Conservation (phyloP, 345 rosid genomes). For the Melaleuca alternifolia region DNA sequence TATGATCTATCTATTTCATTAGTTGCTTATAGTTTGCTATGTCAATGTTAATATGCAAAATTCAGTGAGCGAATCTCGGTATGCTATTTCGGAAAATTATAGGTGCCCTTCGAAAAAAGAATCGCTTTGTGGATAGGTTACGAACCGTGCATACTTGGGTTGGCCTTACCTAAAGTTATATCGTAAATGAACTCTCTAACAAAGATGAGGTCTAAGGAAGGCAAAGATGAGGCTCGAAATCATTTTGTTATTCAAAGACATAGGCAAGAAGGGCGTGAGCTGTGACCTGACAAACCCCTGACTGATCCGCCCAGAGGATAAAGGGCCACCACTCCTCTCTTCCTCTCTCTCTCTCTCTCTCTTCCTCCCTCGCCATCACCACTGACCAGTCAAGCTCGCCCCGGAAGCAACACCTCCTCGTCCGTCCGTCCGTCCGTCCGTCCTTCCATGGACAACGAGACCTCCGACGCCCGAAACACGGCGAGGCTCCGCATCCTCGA, state of each 20-base stretch:
- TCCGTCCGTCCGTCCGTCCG: not conserved
- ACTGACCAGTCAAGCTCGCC: not conserved
- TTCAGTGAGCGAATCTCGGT: too few relatives aligned
- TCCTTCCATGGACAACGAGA: slow-evolving; percentile 30
- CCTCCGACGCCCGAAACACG: slow-evolving; percentile 35
- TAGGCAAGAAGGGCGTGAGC: too few relatives aligned
- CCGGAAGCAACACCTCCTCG: too few relatives aligned
- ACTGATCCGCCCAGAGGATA: not conserved
- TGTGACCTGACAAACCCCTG: not conserved
- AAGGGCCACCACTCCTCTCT: not conserved
- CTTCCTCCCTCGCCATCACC: not conserved
- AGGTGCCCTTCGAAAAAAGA: too few relatives aligned
- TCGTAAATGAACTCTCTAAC: not conserved
- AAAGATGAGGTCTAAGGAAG: not conserved
- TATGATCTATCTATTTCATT: too few relatives aligned
- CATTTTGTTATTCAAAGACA: too few relatives aligned
- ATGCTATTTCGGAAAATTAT: too few relatives aligned
- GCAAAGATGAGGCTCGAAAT: too few relatives aligned
- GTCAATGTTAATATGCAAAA: too few relatives aligned
- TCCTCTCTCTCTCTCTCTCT: not conserved
- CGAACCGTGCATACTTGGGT: too few relatives aligned
- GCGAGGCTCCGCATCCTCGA: slow-evolving; percentile 62
- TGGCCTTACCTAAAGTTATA: not conserved
- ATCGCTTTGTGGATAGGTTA: too few relatives aligned
- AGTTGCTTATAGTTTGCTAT: too few relatives aligned